A percentile compares a stretch with the other conserved stretches of the same genome.
Evolutionary conservation across 257 asterid species (phyloP).

Genomic region (Anisodus tanguticus): DNA sequence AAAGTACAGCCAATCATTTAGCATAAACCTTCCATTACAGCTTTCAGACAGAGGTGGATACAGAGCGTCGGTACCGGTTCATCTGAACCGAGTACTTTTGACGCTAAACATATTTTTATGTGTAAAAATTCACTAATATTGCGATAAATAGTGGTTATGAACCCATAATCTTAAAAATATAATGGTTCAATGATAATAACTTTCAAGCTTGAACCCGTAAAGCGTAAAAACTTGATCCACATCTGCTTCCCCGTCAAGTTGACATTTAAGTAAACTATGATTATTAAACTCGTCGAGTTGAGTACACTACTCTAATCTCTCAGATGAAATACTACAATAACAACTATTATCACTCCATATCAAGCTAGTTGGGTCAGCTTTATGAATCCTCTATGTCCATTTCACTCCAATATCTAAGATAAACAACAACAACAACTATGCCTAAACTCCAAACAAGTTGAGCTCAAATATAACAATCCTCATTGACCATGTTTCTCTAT

Average conservation of each 20-base stretch:
- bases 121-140: too few relatives aligned
- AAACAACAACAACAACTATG: background rate
- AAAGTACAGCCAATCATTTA: background rate
- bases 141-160: too few relatives aligned
- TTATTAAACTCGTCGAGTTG: background rate
- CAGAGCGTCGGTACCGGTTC: too few relatives aligned
- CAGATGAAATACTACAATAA: background rate
- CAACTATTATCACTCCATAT: background rate
- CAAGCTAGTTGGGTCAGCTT: background rate
- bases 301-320: background rate
- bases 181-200: too few relatives aligned
- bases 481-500: background rate
- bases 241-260: background rate
- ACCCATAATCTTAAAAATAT: too few relatives aligned
- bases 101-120: too few relatives aligned
- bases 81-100: too few relatives aligned
- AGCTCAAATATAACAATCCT: background rate
- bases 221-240: too few relatives aligned
- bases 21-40: constrained; percentile 15
- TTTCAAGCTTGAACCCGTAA: too few relatives aligned
- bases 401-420: constrained; percentile 1
- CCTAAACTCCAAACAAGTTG: background rate
- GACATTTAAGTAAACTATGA: background rate
- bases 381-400: constrained; percentile 6
- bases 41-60: background rate